Base-by-base conservation (phyloP, 1,284 basidiomycete genomes). In the Papiliotrema laurentii region DNA sequence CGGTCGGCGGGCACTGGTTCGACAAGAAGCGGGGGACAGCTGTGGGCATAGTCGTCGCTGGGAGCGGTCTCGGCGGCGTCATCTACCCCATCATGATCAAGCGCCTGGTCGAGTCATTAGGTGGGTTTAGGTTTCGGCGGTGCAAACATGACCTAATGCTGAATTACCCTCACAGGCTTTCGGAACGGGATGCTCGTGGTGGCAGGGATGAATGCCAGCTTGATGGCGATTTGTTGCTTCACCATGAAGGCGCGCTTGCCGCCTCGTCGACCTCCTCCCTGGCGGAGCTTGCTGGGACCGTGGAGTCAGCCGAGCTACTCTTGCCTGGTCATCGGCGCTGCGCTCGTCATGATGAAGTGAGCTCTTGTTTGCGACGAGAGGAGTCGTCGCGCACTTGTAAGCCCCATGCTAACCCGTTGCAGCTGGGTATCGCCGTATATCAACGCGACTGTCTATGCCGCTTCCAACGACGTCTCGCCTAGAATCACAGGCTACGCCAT, bases 1-100 rank as follows among this genome's bases (percentile, higher is more conserved):
- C 71, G 1, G 58, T 70, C 25, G 61, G 59, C 5, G 59, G 62
- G 1, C 71, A 73, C 43, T 73, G 71, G 71, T 73, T 73, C 49
- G 43, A 61, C 43, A 53, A 58, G 24, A 57, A 56, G 26, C 54
- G 70, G 22, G 59, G 63, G 3, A 64, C 63, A 0, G 71, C 71
- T 0, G 56, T 69, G 4, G 69, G 66, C 1, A 57, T 72, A 45
- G 65, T 71, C 18, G 58, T 63, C 2, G 63, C 60, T 30, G 71
- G 71, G 6, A 58, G 58, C 19, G 69, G 69, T 3, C 41, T 70
- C 13, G 68, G 65, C 3, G 70, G 70, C 13, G 63, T 73, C 7
- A 58, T 71, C 43, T 69, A 70, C 45, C 71, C 71, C 6, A 67
- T 73, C 47, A 59, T 63, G 42, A 48, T 73, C 16, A 60, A 64